Evolutionary conservation across 1,284 basidiomycete species (phyloP).

Genomic region (Earliella scabrosa): DNA sequence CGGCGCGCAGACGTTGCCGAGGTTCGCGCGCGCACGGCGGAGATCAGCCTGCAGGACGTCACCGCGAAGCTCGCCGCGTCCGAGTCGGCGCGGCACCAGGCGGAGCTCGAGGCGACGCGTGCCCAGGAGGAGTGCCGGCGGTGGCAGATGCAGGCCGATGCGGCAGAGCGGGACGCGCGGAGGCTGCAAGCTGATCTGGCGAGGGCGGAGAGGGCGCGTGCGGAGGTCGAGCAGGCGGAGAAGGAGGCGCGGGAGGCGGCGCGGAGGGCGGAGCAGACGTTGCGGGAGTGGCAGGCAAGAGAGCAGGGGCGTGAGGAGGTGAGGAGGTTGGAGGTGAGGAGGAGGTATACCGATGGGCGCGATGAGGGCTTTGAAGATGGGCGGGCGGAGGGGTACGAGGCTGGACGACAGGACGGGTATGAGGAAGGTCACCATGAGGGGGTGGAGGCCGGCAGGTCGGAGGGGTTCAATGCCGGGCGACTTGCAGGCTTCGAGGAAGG

Average conservation of each 20-base stretch:
- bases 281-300: slow-evolving; percentile 52
- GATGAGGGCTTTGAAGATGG: slow-evolving; percentile 49
- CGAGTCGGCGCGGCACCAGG: slow-evolving; percentile 50
- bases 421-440: slow-evolving; percentile 53
- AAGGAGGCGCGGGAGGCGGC: slow-evolving; percentile 51
- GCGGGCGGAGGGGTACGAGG: slow-evolving; percentile 40
- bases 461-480: slow-evolving; percentile 51
- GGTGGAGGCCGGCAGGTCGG: slow-evolving; percentile 46
- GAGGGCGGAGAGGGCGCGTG: slow-evolving; percentile 47
- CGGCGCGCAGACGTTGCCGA: slow-evolving; percentile 55
- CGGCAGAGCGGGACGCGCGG: slow-evolving; percentile 51
- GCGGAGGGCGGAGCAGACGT: slow-evolving; percentile 48
- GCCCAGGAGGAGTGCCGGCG: slow-evolving; percentile 52
- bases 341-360: slow-evolving; percentile 45
- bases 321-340: slow-evolving; percentile 38
- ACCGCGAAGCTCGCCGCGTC: slow-evolving; percentile 42
- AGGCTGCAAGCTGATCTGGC: slow-evolving; percentile 46
- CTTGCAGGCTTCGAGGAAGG: slow-evolving; percentile 45
- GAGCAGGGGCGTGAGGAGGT: slow-evolving; percentile 52
- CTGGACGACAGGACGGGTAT: slow-evolving; percentile 35
- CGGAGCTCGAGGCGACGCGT: slow-evolving; percentile 50
- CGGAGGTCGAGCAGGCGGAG: slow-evolving; percentile 51
- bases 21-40: slow-evolving; percentile 55
- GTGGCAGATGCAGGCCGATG: slow-evolving; percentile 53
- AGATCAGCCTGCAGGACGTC: slow-evolving; percentile 50